Base-by-base conservation (phyloP, 208 protist genomes). In the Trypanosoma lewisi region DNA sequence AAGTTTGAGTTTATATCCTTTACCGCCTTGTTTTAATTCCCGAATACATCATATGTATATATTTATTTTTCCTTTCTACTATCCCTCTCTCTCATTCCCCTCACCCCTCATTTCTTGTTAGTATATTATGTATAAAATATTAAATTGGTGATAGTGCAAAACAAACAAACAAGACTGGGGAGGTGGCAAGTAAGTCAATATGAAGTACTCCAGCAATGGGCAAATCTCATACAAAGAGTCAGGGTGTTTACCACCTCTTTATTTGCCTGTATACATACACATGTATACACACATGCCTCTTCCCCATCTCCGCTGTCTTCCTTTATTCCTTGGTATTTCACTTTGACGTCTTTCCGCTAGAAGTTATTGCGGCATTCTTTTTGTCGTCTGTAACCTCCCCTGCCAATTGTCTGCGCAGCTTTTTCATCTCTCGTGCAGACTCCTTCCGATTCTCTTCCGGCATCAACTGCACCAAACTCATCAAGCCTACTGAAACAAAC, bases 361-460 rank as follows among this genome's bases (percentile, higher is more conserved):
- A 12, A 25, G 19, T 12, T 52, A 31, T 14, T 33, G 27, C 8
- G 8, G 23, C 11, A 17, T n/a, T 33, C 27, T 52, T 52, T 28
- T 27, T 52, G 19, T n/a, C 28, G 11, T 59, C 53, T 39, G 4
- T 28, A 1, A n/a, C 25, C 2, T 59, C 53, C 21, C 30, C 73
- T 14, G 67, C 33, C 33, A 83, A 47, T 62, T 91, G 85, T 54
- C 78, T 77, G 53, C 80, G 75, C 73, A 79, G 80, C 53, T 82
- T 73, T 14, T 83, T 72, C 58, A 83, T 75, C 75, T 88, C 78
- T 63, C 78, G 78, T 47, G 77, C 57, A 14, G 83, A 87, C 62
- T 90, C 80, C 56, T 80, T 84, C 12, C 85, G 52, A 0, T 91
- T 82, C 70, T 95, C 89, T 56, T 92, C 84, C 0, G 85, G 85